Conservation (phyloP, 148 eudicot species). For the Nepenthes gracilis region DNA sequence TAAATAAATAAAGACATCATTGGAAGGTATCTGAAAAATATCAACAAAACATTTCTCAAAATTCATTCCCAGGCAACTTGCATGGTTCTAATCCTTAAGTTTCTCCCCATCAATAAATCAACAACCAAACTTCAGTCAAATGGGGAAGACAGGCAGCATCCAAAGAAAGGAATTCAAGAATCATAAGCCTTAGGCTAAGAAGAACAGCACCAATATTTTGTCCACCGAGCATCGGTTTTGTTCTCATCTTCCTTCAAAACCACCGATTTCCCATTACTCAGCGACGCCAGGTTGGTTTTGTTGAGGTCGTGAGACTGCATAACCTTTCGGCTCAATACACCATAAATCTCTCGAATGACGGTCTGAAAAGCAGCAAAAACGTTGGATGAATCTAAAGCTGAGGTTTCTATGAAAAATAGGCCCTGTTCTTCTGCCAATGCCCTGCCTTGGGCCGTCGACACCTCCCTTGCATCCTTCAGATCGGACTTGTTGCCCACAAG, state of each 20-base stretch:
- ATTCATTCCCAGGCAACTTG: no score
- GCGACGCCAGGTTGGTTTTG: constrained; percentile 46
- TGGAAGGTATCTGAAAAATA: no score
- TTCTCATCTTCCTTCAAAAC: constrained; percentile 26
- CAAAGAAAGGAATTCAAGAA: no score
- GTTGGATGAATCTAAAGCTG: constrained; percentile 86
- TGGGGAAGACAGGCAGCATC: no score
- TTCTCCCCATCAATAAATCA: no score
- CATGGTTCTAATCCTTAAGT: no score
- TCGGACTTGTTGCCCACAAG: constrained; percentile 89
- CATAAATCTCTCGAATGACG: constrained; percentile 72
- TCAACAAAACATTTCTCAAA: no score
- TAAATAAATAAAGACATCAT: no score
- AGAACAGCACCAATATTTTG: background rate
- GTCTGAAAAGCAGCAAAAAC: constrained; percentile 76
- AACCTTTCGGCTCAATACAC: constrained; percentile 76
- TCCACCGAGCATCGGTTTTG: background rate
- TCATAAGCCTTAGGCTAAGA: background rate
- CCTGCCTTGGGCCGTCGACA: constrained; percentile 78
- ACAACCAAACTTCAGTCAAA: no score
- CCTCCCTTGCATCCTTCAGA: constrained; percentile 79
- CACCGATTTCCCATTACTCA: constrained; percentile 65
- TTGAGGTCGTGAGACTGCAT: constrained; percentile 75
- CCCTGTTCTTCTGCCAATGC: constrained; percentile 71
- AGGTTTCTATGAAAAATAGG: constrained; percentile 83